Conservation (phyloP, 768 basidiomycete species). For the Mycena filopes region DNA sequence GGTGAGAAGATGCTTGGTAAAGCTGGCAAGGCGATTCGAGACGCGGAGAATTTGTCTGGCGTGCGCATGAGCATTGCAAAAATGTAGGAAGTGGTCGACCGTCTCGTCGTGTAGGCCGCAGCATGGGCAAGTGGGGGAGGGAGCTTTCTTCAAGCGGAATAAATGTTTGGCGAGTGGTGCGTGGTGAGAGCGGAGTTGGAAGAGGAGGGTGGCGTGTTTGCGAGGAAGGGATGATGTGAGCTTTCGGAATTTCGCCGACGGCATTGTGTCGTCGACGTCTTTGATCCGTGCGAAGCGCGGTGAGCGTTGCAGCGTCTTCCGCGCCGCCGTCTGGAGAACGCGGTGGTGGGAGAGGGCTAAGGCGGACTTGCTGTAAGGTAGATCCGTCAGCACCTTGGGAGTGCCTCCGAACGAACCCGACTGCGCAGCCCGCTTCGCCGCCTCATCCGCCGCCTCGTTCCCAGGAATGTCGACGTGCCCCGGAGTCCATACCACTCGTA, state of each 20-base stretch:
- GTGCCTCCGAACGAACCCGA: not conserved
- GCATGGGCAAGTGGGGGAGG: not conserved
- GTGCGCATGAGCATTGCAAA: not conserved
- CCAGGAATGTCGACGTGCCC: not conserved
- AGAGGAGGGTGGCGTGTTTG: not conserved
- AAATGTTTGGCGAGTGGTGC: not conserved
- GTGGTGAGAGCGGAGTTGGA: not conserved
- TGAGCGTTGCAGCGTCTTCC: not conserved
- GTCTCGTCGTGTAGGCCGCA: not conserved
- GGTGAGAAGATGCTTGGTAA: not conserved
- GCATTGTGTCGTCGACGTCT: not conserved
- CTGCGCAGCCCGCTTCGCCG: not conserved
- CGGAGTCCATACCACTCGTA: not conserved
- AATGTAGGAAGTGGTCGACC: not conserved
- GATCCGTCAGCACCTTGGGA: too few relatives aligned
- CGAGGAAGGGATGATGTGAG: not conserved
- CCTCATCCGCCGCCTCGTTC: not conserved
- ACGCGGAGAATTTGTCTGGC: not conserved
- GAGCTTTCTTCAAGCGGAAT: not conserved
- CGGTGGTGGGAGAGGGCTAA: not conserved
- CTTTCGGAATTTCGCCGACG: not conserved
- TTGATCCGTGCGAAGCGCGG: not conserved
- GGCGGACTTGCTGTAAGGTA: not conserved
- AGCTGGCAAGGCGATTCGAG: not conserved
- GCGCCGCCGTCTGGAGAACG: not conserved